Percentiles rank a stretch among this genome's conserved stretches.
Conservation (phyloP, 2,329 filamentous ascomycete species). For the Stenocarpella maydis region DNA sequence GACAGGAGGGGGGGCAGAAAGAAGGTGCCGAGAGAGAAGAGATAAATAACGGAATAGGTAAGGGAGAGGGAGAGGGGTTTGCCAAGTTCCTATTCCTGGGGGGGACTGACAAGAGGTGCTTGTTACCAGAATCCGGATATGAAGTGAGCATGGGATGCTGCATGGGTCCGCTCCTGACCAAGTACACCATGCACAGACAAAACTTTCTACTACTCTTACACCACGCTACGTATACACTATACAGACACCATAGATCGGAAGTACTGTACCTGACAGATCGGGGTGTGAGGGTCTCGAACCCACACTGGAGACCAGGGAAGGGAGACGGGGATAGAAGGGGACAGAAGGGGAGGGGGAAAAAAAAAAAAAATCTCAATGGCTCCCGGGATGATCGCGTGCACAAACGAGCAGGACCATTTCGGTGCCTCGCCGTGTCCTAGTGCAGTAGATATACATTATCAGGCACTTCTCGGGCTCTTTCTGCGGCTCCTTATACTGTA, state of each 20-base stretch:
- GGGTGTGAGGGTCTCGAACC: not conserved
- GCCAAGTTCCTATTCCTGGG: conserved; percentile 16
- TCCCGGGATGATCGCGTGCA: conserved; percentile 12
- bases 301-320: conserved; percentile 8
- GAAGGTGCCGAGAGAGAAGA: not conserved
- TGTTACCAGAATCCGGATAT: conserved; percentile 3
- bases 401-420: not conserved
- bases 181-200: not conserved
- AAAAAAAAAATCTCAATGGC: not conserved
- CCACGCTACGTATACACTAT: no score
- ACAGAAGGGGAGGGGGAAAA: no score
- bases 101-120: not conserved
- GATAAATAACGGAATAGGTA: not conserved
- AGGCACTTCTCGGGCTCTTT: not conserved
- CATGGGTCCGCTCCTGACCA: conserved; percentile 7
- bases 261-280: conserved; percentile 14
- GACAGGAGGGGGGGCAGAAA: not conserved
- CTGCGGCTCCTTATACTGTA: not conserved
- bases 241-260: not conserved
- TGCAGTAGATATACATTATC: not conserved
- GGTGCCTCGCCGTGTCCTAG: not conserved
- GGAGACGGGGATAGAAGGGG: not conserved
- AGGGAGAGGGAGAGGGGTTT: not conserved
- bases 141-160: not conserved
- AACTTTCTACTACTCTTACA: not conserved